Conservation (phyloP, 768 basidiomycete species). For the Pulveroboletus sp. region DNA sequence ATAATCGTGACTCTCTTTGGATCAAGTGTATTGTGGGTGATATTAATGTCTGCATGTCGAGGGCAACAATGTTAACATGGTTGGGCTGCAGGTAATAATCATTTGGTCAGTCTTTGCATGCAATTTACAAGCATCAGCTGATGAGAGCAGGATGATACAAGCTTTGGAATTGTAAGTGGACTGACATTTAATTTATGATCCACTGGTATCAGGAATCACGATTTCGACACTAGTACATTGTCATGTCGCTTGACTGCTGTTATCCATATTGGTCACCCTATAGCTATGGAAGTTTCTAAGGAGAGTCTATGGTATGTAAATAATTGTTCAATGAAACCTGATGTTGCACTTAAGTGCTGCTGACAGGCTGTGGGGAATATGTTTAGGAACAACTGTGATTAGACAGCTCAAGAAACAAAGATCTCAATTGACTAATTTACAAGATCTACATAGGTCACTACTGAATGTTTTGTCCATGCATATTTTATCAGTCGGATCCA, state of each 20-base stretch:
- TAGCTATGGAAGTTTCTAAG: neutral
- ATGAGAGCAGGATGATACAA: conserved; percentile 19
- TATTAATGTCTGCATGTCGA: neutral
- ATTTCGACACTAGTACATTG: conserved; percentile 10
- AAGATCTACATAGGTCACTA: conserved; percentile 8
- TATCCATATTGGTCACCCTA: neutral
- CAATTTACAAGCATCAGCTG: neutral
- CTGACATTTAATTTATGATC: neutral
- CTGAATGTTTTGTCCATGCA: conserved; percentile 23
- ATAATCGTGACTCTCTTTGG: conserved; percentile 19
- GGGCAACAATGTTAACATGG: neutral
- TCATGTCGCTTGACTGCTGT: conserved; percentile 3
- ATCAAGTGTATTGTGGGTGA: conserved; percentile 19
- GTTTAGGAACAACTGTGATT: conserved; percentile 17
- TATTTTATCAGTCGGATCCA: conserved; percentile 23
- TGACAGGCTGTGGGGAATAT: conserved; percentile 12
- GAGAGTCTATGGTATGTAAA: conserved; percentile 6
- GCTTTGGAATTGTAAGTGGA: conserved; percentile 13
- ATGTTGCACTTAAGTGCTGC: neutral
- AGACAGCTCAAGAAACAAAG: neutral
- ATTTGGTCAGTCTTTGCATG: conserved; percentile 18
- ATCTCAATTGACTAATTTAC: conserved; percentile 3
- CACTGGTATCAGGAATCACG: neutral
- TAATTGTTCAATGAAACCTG: neutral
- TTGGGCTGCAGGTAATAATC: conserved; percentile 12